A percentile compares a stretch with the other conserved stretches of the same genome.
phyloP scores from a whole-genome alignment of 2,329 filamentous ascomycete species.

The Ophiostoma montium region DNA sequence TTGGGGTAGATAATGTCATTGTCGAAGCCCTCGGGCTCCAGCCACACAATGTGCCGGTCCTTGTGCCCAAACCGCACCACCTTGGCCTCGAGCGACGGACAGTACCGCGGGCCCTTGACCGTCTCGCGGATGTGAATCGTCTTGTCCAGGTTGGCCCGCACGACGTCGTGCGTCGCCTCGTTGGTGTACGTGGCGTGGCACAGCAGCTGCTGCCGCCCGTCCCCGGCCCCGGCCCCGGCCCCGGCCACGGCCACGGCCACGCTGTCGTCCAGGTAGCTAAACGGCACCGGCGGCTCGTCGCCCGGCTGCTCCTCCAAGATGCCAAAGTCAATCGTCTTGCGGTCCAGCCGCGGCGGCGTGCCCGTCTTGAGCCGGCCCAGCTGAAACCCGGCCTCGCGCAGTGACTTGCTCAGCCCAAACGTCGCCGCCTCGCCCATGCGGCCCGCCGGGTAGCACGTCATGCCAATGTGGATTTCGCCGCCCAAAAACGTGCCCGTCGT shows the following conservation, averaged over 20 bases:
- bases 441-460: slow-evolving; percentile 72
- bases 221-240: too few species aligned
- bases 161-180: slow-evolving; percentile 63
- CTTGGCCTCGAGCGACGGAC: slow-evolving; percentile 89
- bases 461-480: slow-evolving; percentile 90
- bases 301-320: slow-evolving; percentile 60
- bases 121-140: slow-evolving; percentile 94
- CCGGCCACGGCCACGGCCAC: too few species aligned
- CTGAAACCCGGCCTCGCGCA: slow-evolving; percentile 76
- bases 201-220: slow-evolving; percentile 58
- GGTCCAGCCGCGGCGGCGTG: slow-evolving; percentile 77
- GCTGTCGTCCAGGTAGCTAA: slow-evolving; percentile 73
- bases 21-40: slow-evolving; percentile 90
- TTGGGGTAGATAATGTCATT: slow-evolving; percentile 90
- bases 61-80: slow-evolving; percentile 77
- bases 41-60: slow-evolving; percentile 77
- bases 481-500: slow-evolving; percentile 93
- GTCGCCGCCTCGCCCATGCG: slow-evolving; percentile 91
- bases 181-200: slow-evolving; percentile 87
- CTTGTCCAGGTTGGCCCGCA: slow-evolving; percentile 82
- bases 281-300: slow-evolving; percentile 75
- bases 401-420: slow-evolving; percentile 79
- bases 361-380: slow-evolving; percentile 89
- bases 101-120: slow-evolving; percentile 87
- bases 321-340: slow-evolving; percentile 66